Conservation (phyloP, 257 asterid species). For the Knoxia roxburghii region DNA sequence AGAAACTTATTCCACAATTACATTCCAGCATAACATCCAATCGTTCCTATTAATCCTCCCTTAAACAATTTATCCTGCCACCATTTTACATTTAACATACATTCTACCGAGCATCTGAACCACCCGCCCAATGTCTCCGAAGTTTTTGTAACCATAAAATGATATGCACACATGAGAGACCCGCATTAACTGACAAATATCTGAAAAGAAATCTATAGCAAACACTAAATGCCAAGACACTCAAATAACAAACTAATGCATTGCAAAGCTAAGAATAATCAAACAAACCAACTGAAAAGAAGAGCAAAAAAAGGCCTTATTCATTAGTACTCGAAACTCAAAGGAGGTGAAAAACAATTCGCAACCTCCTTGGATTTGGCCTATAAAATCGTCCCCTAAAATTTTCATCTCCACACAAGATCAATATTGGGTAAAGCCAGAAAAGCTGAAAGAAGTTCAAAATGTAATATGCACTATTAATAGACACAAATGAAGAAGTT, state of each 20-base stretch:
- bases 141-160: background rate
- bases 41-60: background rate
- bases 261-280: background rate
- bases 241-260: background rate
- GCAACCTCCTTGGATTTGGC: background rate
- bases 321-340: background rate
- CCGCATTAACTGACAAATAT: background rate
- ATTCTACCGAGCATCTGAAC: too few relatives aligned
- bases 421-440: too few relatives aligned
- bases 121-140: too few relatives aligned
- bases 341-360: background rate
- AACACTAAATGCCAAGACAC: background rate
- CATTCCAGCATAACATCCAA: background rate
- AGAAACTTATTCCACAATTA: background rate
- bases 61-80: background rate
- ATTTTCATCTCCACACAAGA: too few relatives aligned
- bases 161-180: background rate
- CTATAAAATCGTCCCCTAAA: background rate
- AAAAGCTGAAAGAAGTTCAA: too few relatives aligned
- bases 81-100: background rate
- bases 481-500: too few relatives aligned
- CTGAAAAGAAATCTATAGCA: background rate
- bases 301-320: conserved; percentile 3
- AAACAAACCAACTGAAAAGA: background rate
- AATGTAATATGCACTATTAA: too few relatives aligned